Percentiles rank a stretch among this genome's conserved stretches.
Conservation (phyloP, 192 early-diverging fungal species). For the Linnemannia hyalina region DNA sequence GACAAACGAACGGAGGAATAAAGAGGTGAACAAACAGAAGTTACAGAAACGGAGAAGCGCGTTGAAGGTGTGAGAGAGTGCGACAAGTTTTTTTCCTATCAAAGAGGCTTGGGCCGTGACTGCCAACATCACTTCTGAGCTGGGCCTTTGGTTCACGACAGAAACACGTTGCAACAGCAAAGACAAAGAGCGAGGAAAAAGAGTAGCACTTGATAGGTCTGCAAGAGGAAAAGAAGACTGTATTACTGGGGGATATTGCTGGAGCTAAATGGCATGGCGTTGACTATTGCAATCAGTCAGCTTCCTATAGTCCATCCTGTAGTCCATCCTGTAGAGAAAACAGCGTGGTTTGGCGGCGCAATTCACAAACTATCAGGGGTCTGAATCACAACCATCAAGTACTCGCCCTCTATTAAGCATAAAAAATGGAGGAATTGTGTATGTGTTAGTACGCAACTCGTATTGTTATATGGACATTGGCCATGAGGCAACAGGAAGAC, state of each 20-base stretch:
- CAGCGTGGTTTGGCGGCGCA: background rate
- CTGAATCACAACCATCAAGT: constrained; percentile 86
- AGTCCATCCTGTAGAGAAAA: background rate
- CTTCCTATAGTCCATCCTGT: background rate
- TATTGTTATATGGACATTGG: constrained; percentile 2
- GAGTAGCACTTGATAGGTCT: no score
- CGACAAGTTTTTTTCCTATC: background rate
- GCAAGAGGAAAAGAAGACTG: background rate
- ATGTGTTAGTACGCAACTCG: background rate
- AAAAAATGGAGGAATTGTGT: background rate
- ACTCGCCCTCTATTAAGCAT: constrained; percentile 77
- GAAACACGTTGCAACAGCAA: no score
- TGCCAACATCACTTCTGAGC: background rate
- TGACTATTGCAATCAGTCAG: background rate
- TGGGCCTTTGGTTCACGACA: no score
- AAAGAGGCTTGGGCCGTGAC: constrained; percentile 1
- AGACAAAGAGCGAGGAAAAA: no score
- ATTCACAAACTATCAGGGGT: constrained; percentile 66
- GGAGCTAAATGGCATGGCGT: background rate
- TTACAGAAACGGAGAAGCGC: background rate
- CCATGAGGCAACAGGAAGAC: background rate
- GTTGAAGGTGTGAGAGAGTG: background rate
- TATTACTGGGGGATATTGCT: constrained; percentile 2
- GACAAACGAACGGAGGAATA: background rate
- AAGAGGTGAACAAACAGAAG: background rate